Evolutionary conservation across 164 flowering plant species (phyloP).

Genomic region (Chimonanthus praecox): DNA sequence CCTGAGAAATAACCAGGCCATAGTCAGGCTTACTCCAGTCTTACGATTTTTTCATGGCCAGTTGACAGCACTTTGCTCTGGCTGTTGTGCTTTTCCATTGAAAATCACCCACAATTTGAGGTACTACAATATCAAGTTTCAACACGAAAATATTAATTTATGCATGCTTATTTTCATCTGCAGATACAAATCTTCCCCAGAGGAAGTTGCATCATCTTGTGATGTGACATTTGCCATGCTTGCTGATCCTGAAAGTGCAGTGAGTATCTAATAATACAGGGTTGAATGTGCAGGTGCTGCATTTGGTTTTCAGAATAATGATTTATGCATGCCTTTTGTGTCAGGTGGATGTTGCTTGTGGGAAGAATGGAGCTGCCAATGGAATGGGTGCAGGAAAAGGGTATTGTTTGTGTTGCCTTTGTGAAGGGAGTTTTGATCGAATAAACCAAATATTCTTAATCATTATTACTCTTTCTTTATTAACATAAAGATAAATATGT

Average conservation of each 20-base stretch:
- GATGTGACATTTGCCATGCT: conserved; percentile 97
- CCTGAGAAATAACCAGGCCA: too few species aligned
- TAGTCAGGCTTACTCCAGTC: too few species aligned
- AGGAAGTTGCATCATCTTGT: conserved; percentile 84
- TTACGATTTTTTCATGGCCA: too few species aligned
- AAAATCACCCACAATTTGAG: too few species aligned
- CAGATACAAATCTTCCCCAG: conserved; percentile 79
- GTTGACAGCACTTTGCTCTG: not conserved
- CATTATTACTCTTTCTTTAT: not conserved
- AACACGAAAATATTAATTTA: too few species aligned
- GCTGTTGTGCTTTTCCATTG: not conserved
- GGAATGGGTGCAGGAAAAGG: conserved; percentile 87
- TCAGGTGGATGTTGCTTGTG: conserved; percentile 80
- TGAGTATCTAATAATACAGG: conserved; percentile 37
- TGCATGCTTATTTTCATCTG: conserved; percentile 1
- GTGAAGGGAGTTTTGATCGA: not conserved
- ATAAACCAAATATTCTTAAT: too few species aligned
- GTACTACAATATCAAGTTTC: not conserved
- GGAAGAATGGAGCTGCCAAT: conserved; percentile 66
- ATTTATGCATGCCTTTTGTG: not conserved
- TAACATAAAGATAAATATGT: not conserved
- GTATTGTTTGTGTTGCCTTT: conserved; percentile 26
- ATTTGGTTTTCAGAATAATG: not conserved
- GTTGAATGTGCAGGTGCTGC: not conserved
- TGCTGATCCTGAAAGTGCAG: conserved; percentile 97